A percentile compares a stretch with the other conserved stretches of the same genome.
phyloP scores from a whole-genome alignment of 2,329 filamentous ascomycete genomes.

The Didymella arachidicola region DNA sequence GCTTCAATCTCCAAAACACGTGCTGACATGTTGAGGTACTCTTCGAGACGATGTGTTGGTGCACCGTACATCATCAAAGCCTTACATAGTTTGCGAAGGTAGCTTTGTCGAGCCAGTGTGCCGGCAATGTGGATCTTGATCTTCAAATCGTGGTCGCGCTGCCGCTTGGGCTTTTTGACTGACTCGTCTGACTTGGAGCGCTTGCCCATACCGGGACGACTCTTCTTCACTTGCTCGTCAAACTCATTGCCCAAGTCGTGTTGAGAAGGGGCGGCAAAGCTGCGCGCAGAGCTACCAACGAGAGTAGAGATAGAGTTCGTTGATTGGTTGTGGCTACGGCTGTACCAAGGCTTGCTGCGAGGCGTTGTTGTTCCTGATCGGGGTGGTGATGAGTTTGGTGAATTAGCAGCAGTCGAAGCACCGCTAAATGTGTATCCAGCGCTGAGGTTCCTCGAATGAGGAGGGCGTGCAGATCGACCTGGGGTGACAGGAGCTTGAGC shows the following conservation, averaged over 20 bases:
- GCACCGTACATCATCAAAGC: slow-evolving; percentile 91
- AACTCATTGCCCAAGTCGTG: slow-evolving; percentile 54
- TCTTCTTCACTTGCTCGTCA: slow-evolving; percentile 51
- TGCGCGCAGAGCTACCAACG: slow-evolving; percentile 54
- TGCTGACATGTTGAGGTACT: slow-evolving; percentile 90
- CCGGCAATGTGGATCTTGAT: slow-evolving; percentile 70
- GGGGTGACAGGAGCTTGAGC: slow-evolving; percentile 20
- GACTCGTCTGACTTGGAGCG: slow-evolving; percentile 49
- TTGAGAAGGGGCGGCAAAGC: slow-evolving; percentile 52
- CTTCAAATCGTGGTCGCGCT: slow-evolving; percentile 60
- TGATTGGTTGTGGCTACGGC: slow-evolving; percentile 47
- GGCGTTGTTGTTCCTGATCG: slow-evolving; percentile 55
- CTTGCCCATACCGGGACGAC: slow-evolving; percentile 48
- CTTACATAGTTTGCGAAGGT: slow-evolving; percentile 82
- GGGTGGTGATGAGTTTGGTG: slow-evolving; percentile 52
- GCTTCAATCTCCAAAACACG: slow-evolving; percentile 88
- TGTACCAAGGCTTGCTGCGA: slow-evolving; percentile 49
- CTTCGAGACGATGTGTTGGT: slow-evolving; percentile 87
- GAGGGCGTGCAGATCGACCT: slow-evolving; percentile 13
- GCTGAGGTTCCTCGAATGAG: slow-evolving; percentile 38
- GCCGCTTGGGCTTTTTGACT: slow-evolving; percentile 45
- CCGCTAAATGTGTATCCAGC: slow-evolving; percentile 40
- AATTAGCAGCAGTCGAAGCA: slow-evolving; percentile 47
- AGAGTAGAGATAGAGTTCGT: slow-evolving; percentile 54
- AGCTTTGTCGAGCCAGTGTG: slow-evolving; percentile 80